These are phyloP conservation scores for Aspergillus puulaauensis DNA, from an alignment of 2,329 filamentous ascomycete species.

Conservation along the genomic window DNA sequence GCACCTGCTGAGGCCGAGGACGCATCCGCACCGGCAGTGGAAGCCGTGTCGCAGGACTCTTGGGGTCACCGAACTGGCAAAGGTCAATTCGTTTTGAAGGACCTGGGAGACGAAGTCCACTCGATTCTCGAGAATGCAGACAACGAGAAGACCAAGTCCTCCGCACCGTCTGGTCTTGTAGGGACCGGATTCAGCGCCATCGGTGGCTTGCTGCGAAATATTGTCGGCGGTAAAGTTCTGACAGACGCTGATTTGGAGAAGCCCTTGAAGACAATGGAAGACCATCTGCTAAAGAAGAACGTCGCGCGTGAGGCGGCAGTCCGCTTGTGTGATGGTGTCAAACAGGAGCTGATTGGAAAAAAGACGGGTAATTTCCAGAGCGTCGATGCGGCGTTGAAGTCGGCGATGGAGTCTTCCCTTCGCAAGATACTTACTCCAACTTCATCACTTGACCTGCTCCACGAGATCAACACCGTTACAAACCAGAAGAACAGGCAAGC, in stretches of 20 bases:
- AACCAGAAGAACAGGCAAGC: conserved; percentile 64
- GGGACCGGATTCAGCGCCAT: conserved; percentile 79
- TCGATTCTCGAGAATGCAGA: conserved; percentile 82
- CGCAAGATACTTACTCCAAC: conserved; percentile 96
- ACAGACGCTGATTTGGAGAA: conserved; percentile 87
- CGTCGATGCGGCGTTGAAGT: conserved; percentile 77
- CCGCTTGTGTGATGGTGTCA: conserved; percentile 85
- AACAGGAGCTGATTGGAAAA: conserved; percentile 82
- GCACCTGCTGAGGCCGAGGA: conserved; percentile 58
- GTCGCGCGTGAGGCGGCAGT: conserved; percentile 92
- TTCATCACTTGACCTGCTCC: conserved; percentile 87
- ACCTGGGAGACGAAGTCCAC: conserved; percentile 90
- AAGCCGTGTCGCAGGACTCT: conserved; percentile 72
- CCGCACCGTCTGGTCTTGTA: conserved; percentile 63
- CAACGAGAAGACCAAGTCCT: conserved; percentile 54
- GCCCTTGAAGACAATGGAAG: conserved; percentile 93
- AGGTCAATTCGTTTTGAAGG: conserved; percentile 90
- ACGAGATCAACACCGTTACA: conserved; percentile 81
- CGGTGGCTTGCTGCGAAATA: conserved; percentile 85
- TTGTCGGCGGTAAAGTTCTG: conserved; percentile 90
- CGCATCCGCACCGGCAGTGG: conserved; percentile 58
- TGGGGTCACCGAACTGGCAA: conserved; percentile 85
- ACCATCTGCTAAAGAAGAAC: conserved; percentile 92
- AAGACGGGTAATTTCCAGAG: conserved; percentile 92
- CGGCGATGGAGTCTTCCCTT: conserved; percentile 87